A percentile compares a stretch with the other conserved stretches of the same genome.
phyloP scores from a whole-genome alignment of 78 protist species.

The Emiliania huxleyi region DNA sequence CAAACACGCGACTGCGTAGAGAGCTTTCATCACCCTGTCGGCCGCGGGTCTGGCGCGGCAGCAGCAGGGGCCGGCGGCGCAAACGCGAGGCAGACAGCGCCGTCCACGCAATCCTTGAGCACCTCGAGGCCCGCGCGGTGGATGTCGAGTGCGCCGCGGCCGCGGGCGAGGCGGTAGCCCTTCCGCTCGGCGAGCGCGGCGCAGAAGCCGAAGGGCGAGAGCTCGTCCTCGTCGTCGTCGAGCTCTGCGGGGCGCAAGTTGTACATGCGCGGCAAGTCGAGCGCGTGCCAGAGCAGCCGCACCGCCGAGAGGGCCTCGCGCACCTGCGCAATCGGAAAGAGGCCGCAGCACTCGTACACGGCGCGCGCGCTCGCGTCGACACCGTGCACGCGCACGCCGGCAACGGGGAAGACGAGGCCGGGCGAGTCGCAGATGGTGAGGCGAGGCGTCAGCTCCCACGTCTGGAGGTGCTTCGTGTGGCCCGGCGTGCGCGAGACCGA shows the following conservation, averaged over 20 bases:
- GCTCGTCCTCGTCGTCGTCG: background rate
- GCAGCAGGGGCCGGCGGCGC: no score
- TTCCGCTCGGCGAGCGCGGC: background rate
- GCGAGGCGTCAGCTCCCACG: conserved; percentile 49
- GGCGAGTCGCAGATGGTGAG: conserved; percentile 85
- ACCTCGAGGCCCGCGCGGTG: conserved; percentile 7
- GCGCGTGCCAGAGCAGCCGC: background rate
- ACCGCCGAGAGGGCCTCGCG: conserved; percentile 79
- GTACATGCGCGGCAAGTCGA: background rate
- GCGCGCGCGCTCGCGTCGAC: conserved; percentile 17
- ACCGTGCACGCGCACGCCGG: conserved; percentile 51
- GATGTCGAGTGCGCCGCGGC: background rate
- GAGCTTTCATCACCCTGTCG: no score
- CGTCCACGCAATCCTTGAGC: background rate
- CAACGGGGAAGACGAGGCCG: conserved; percentile 83
- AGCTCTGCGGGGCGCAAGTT: background rate
- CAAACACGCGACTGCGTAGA: no score
- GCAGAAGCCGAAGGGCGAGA: background rate
- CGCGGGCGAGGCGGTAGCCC: background rate
- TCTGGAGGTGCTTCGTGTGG: conserved; percentile 89
- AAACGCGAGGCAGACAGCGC: background rate
- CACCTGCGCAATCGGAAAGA: conserved; percentile 81
- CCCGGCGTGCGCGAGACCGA: conserved; percentile 78
- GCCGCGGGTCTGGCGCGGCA: no score
- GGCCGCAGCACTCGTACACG: conserved; percentile 79